Base-by-base conservation (phyloP, 202 grass and related monocot species). In the Brachypodium distachyon region DNA sequence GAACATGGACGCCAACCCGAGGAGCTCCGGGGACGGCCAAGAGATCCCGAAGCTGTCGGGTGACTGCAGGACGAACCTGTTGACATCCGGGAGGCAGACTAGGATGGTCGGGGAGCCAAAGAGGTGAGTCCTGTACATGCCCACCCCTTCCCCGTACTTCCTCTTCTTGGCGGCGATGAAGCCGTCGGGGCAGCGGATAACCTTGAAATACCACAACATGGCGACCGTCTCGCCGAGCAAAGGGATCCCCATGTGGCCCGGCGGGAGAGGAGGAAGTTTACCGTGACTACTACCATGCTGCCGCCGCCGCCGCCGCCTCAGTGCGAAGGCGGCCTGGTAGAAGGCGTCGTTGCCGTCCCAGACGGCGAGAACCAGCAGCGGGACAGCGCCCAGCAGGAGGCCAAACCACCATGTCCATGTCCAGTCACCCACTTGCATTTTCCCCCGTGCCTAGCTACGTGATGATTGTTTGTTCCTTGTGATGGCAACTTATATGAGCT, bases 351-450 rank as follows among this genome's bases (percentile, higher is more conserved):
- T 53, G 50, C 17, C 2, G 80, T 56, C 37, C 48, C 59, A 67
- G 25, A 47, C 60, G 19, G 28, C 48, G 19, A 82, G 70, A 28
- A 2, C n/a, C 1, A 66, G 49, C 58, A 82, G 37, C 38, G 80
- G 70, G 39, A 66, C 38, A 2, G 12, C 5, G 38, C 62, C 62
- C 12, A 42, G 17, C 3, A 82, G 70, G 79, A 66, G 36, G 47
- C 80, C 80, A 1, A 26, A 7, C 80, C 70, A 82, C 70, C 80
- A 75, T 31, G 70, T 34, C 47, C 43, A 55, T 1, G 70, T 34
- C 47, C 43, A 55, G 3, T 74, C 58, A 26, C 18, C 18, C 27
- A 11, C 47, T 7, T 50, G 17, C n/a, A n/a, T n/a, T n/a, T n/a
- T n/a, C n/a, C n/a, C n/a, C n/a, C n/a, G n/a, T n/a, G n/a, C n/a